phyloP scores from a whole-genome alignment of 176 grass and related monocot genomes.

The Zizania latifolia region DNA sequence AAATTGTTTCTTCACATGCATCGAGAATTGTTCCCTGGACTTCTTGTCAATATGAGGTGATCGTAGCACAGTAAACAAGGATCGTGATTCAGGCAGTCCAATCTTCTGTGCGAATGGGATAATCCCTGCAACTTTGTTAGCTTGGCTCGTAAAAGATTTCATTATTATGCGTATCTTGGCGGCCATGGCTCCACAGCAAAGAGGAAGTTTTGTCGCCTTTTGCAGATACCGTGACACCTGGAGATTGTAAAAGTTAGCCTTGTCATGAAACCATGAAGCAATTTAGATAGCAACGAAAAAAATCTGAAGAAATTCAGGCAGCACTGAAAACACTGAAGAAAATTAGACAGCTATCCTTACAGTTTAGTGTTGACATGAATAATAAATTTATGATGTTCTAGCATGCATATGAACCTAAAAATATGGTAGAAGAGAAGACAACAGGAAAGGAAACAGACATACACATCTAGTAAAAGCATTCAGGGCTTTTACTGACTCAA shows the following conservation, averaged over 20 bases:
- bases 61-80: constrained; percentile 43
- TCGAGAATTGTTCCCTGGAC: constrained; percentile 56
- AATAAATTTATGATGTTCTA: not conserved
- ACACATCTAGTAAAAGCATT: not conserved
- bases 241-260: not conserved
- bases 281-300: not conserved
- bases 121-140: constrained; percentile 32
- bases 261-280: not conserved
- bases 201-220: not conserved
- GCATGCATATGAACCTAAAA: not conserved
- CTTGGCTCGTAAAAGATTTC: constrained; percentile 48
- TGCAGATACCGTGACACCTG: not conserved
- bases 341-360: not conserved
- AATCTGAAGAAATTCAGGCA: not conserved
- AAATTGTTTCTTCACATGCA: constrained; percentile 44
- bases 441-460: not conserved
- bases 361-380: not conserved
- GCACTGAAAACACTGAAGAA: not conserved
- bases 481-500: no score
- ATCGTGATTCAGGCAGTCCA: constrained; percentile 41
- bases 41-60: constrained; percentile 77
- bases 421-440: not conserved
- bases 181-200: constrained; percentile 10
- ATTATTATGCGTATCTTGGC: constrained; percentile 54
- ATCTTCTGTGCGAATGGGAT: constrained; percentile 30